Evolutionary conservation across 768 basidiomycete species (phyloP), one percentile per base, ranked within the genome.

Genomic region (Steccherinum ochraceum): DNA sequence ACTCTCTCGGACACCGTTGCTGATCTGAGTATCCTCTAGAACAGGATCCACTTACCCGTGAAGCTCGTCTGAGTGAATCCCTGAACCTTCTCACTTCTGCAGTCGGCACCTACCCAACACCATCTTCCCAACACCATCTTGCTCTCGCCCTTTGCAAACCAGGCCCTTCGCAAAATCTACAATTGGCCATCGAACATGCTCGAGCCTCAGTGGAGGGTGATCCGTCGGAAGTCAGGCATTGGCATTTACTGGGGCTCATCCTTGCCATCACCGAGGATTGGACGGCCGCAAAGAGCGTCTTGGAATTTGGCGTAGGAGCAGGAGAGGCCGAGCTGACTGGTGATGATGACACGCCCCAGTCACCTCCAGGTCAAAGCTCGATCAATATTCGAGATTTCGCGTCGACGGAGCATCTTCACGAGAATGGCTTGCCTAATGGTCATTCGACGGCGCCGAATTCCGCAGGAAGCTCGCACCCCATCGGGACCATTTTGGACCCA

Each of bases 211-310:
- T 95, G 2, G 87, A 93, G 63, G 72, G 75, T 4, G 80, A 85
- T 24, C 72, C 84, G 0, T 68, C 65, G 25, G 75, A 79, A 52
- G 65, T 89, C 21, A 77, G 89, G 40, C 86, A 88, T 48, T 97
- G 93, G 94, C 95, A 97, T 67, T 77, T 97, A 13, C 75, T 97
- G 0, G 92, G 88, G 0, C 69, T 97, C 3, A 66, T 95, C 11
- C 73, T 94, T n/a, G 82, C 83, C 0, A 84, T 87, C 7, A 71
- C 74, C 24, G 89, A 86, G 55, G 83, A 92, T 56, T 91, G 90
- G 89, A 68, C 67, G 26, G 87, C 84, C 11, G 92, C 94, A 0
- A 71, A 71, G 25, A 81, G 82, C 52, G 82, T 93, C 3, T 66
- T 94, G 35, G 89, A 93, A 48, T 73, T 82, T n/a, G 94, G 89